These are phyloP conservation scores for Diaporthe humulicola DNA, from an alignment of 2,329 filamentous ascomycete species.

Conservation along the genomic window DNA sequence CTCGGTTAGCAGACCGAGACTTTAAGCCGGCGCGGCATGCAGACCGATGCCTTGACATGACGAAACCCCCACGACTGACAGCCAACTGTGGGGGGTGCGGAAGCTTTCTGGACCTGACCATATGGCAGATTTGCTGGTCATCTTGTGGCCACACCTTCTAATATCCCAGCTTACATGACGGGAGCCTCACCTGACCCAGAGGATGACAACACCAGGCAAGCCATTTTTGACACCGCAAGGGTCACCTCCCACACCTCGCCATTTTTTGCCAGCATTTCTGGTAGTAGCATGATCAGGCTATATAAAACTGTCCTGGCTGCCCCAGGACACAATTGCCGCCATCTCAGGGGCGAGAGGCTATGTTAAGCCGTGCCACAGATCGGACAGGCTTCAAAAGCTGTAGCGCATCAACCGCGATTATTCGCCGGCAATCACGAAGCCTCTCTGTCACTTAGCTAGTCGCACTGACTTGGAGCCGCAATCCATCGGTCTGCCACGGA, in stretches of 20 bases:
- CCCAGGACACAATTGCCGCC: not conserved
- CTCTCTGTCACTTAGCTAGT: not conserved
- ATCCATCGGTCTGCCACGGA: not conserved
- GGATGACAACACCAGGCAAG: not conserved
- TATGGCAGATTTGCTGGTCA: not conserved
- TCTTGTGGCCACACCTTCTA: not conserved
- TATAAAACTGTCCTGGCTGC: not conserved
- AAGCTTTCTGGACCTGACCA: not conserved
- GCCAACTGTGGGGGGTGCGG: constrained; percentile 12
- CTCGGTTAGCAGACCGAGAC: constrained; percentile 18
- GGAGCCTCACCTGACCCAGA: constrained; percentile 2
- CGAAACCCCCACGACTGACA: constrained; percentile 21
- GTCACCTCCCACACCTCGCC: not conserved
- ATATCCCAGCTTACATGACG: constrained; percentile 5
- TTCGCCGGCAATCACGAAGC: not conserved
- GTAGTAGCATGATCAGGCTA: not conserved
- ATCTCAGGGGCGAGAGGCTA: not conserved
- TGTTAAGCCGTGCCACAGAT: too few relatives aligned
- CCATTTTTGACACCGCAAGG: not conserved
- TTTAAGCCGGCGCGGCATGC: constrained; percentile 6
- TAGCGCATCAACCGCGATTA: not conserved
- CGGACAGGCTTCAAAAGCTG: not conserved
- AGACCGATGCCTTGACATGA: constrained; percentile 24
- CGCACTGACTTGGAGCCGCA: not conserved
- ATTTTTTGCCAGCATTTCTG: not conserved